A percentile compares a stretch with the other conserved stretches of the same genome.
Conservation (phyloP, 306 rosid genomes). For the Sicyos baderoa region DNA sequence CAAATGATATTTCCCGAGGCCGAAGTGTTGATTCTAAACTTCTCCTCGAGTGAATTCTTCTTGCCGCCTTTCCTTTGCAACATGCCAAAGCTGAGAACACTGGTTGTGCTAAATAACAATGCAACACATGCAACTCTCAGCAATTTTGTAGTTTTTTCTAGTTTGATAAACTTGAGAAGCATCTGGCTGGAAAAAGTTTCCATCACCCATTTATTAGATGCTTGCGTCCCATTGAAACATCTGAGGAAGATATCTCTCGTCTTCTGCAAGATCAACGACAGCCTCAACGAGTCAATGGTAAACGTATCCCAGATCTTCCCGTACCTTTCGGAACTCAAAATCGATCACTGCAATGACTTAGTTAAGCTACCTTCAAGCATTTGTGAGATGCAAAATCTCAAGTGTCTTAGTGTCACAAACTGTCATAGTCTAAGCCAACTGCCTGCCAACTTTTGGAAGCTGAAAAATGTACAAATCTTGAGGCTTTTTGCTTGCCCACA, state of each 20-base stretch:
- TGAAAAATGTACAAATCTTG: constrained; percentile 36
- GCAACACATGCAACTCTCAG: constrained; percentile 46
- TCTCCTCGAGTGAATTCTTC: constrained; percentile 51
- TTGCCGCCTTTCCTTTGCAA: constrained; percentile 58
- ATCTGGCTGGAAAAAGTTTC: constrained; percentile 84
- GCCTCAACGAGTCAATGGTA: constrained; percentile 33
- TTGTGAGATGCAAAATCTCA: constrained; percentile 41
- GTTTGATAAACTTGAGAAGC: constrained; percentile 45
- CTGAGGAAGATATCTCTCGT: constrained; percentile 48
- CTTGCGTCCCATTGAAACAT: constrained; percentile 25
- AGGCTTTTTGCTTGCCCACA: constrained; percentile 69
- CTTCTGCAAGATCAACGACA: constrained; percentile 45
- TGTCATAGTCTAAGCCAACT: constrained; percentile 53
- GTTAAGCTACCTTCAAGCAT: constrained; percentile 51
- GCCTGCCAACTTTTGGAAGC: constrained; percentile 47
- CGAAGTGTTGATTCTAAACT: constrained; percentile 70
- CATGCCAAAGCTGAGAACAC: constrained; percentile 79
- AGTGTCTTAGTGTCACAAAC: constrained; percentile 60
- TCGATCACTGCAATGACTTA: constrained; percentile 73
- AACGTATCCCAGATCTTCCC: constrained; percentile 45
- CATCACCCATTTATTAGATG: constrained; percentile 38
- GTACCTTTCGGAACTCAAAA: constrained; percentile 50
- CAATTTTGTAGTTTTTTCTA: constrained; percentile 39
- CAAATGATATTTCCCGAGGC: constrained; percentile 64
- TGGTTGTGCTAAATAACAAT: constrained; percentile 49